phyloP scores from a whole-genome alignment of 2,329 filamentous ascomycete genomes.

The Cytospora schulzeri region DNA sequence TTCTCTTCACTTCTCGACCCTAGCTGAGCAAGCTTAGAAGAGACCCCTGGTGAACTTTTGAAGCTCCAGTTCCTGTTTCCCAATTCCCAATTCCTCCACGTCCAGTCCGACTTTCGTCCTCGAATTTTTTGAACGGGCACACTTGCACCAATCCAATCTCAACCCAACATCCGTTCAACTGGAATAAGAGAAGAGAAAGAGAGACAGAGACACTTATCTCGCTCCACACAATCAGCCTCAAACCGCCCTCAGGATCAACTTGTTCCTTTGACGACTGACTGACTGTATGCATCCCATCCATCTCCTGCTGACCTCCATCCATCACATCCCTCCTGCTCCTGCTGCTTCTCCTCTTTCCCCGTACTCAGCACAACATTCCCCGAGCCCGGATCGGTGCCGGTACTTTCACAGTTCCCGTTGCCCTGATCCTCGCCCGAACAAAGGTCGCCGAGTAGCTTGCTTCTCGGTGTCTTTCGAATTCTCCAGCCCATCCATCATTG shows the following conservation, averaged over 20 bases:
- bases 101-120: slow-evolving; percentile 23
- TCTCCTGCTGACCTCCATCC: neutral
- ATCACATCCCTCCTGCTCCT: neutral
- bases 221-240: neutral
- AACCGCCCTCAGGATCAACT: slow-evolving; percentile 8
- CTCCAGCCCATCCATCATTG: neutral
- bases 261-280: slow-evolving; percentile 9
- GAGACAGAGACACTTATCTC: slow-evolving; percentile 14
- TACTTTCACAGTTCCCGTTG: slow-evolving; percentile 16
- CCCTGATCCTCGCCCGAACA: slow-evolving; percentile 1
- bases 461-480: neutral
- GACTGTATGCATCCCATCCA: slow-evolving; percentile 21
- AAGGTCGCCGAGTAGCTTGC: slow-evolving; percentile 8
- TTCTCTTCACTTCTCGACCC: neutral
- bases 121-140: slow-evolving; percentile 27
- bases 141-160: slow-evolving; percentile 14
- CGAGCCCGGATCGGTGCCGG: slow-evolving; percentile 13
- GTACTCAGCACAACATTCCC: slow-evolving; percentile 4
- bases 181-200: slow-evolving; percentile 2
- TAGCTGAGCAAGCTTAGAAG: neutral
- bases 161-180: neutral
- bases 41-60: slow-evolving; percentile 22
- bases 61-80: slow-evolving; percentile 19
- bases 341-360: neutral
- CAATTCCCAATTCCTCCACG: slow-evolving; percentile 17